phyloP scores from a whole-genome alignment of 495 filamentous ascomycete genomes.

The Aspergillus homomorphus region DNA sequence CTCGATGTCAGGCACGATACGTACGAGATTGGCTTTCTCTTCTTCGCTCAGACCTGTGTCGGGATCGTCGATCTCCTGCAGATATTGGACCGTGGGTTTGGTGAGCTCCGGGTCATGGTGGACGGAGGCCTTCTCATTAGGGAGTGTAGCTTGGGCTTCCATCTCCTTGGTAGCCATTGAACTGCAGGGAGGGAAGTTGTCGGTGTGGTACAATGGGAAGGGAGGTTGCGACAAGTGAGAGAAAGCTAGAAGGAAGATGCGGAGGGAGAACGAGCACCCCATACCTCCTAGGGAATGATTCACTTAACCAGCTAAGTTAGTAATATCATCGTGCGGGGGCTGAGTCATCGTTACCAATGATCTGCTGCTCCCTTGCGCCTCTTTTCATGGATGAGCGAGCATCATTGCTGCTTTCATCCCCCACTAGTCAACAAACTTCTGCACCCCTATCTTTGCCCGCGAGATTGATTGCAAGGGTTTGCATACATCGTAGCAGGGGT shows the following conservation, averaged over 20 bases:
- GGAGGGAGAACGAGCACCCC: neutral
- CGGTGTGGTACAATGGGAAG: too few relatives aligned
- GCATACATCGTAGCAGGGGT: too few relatives aligned
- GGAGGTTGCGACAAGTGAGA: too few relatives aligned
- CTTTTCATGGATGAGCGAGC: neutral
- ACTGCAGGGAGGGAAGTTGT: neutral
- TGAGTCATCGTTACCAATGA: neutral
- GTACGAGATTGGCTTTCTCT: constrained; percentile 65
- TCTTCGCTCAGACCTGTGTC: constrained; percentile 65
- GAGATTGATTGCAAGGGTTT: too few relatives aligned
- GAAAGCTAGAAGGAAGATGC: neutral
- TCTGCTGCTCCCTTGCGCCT: neutral
- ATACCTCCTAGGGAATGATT: too few relatives aligned
- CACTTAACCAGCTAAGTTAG: too few relatives aligned
- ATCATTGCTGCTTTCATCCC: neutral
- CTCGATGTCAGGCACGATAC: constrained; percentile 16
- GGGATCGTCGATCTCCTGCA: constrained; percentile 48
- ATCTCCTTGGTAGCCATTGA: neutral
- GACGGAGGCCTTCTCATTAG: neutral
- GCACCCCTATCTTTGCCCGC: neutral
- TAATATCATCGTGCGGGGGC: neutral
- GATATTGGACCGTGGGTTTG: neutral
- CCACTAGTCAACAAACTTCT: neutral
- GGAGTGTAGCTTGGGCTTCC: too few relatives aligned
- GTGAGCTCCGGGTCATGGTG: neutral